Evolutionary conservation across 2,329 filamentous ascomycete species (phyloP), one percentile per base, ranked within the genome.

Genomic region (Colletotrichum noveboracense): DNA sequence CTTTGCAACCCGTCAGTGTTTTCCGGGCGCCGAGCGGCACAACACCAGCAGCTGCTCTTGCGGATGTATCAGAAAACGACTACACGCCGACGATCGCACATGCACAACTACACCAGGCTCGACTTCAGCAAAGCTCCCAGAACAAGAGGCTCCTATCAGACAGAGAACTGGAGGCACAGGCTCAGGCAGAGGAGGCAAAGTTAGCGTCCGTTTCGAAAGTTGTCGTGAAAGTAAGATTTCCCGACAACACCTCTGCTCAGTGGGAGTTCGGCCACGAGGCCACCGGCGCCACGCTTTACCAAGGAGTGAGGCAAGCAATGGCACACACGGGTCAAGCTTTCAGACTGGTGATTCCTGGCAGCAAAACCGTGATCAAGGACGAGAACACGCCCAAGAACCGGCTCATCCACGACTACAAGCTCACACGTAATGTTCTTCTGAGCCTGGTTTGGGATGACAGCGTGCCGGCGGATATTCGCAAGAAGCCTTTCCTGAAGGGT

Each of bases 131-230:
- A 38, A 88, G 87, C 61, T 88, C 91, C 4, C 91, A 93, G 76
- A 98, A 98, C 83, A 93, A 90, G 77, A 93, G 95, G 24, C 91
- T 98, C 1, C 91, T 91, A 7, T 97, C 95, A 1, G 96, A 98
- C 84, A 92, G 91, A 38, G 96, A 98, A 82, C 87, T 97, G 13
- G 93, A 92, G 43, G 92, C 93, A 28, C 92, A 93, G 78, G 93
- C 92, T 38, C 88, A 91, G 7, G 92, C 91, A 26, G 92, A 93
- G 68, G 90, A 91, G 62, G 92, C 93, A 34, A 93, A 89, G 77
- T 86, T 96, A 2, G 90, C 93, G 7, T 89, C 90, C 7, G 89
- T 96, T 76, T 91, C 90, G 66, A 91, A 91, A 36, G 91, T 98
- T 36, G 89, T 92, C 32, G 89, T 98, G 77, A 95, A 94, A 78